A percentile compares a stretch with the other conserved stretches of the same genome.
Conservation (phyloP, 2,329 filamentous ascomycete genomes). For the Harringtonia lauricola region DNA sequence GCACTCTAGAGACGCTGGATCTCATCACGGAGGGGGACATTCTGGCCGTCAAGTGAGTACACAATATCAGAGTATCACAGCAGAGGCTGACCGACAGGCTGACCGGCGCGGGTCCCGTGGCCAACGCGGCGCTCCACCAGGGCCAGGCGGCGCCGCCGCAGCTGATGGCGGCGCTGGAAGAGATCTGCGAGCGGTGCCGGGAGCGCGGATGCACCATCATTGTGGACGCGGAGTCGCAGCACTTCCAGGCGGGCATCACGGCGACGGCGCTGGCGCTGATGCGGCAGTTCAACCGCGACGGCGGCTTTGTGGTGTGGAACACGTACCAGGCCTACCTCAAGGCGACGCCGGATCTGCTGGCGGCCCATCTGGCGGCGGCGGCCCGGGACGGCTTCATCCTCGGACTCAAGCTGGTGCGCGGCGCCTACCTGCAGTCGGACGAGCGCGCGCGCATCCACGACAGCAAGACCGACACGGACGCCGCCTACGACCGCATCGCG, state of each 20-base stretch:
- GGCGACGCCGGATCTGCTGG: slow-evolving; percentile 43
- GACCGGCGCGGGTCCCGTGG: slow-evolving; percentile 70
- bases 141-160: slow-evolving; percentile 48
- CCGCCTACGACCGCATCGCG: slow-evolving; percentile 61
- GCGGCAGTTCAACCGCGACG: slow-evolving; percentile 58
- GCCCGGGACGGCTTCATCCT: slow-evolving; percentile 50
- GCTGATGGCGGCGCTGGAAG: slow-evolving; percentile 59
- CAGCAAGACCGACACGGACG: slow-evolving; percentile 60
- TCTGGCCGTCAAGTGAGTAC: slow-evolving; percentile 48
- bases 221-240: slow-evolving; percentile 77
- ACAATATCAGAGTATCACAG: background rate
- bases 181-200: slow-evolving; percentile 62
- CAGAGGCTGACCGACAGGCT: slow-evolving; percentile 42
- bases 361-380: slow-evolving; percentile 48
- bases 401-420: slow-evolving; percentile 65
- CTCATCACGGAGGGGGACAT: slow-evolving; percentile 62
- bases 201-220: slow-evolving; percentile 61
- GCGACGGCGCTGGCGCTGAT: slow-evolving; percentile 70
- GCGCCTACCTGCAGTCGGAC: slow-evolving; percentile 62
- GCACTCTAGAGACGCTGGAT: slow-evolving; percentile 62
- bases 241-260: slow-evolving; percentile 69
- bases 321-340: slow-evolving; percentile 74
- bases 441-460: slow-evolving; percentile 60
- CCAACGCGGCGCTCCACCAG: slow-evolving; percentile 60
- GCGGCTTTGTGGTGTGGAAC: slow-evolving; percentile 62